Evolutionary conservation across 2,329 filamentous ascomycete species (phyloP).

Genomic region (Curvularia sp.): DNA sequence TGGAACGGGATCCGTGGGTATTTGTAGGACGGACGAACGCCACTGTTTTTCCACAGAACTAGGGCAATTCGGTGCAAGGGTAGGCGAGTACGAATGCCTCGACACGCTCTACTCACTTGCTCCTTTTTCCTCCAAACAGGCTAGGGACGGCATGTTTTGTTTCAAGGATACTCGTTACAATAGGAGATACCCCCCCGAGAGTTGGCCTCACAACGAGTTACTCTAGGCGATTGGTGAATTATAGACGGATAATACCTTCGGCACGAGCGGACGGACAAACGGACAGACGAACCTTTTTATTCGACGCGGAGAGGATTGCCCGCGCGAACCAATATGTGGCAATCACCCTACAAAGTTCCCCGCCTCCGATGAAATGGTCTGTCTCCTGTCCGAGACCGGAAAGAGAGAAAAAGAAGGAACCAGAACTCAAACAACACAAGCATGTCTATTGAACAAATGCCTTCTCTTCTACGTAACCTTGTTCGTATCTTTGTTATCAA

Average conservation of each 20-base stretch:
- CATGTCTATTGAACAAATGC: too few species aligned
- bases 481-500: background rate
- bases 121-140: conserved; percentile 12
- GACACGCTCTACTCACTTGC: conserved; percentile 24
- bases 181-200: conserved; percentile 20
- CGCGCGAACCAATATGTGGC: conserved; percentile 20
- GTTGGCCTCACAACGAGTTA: background rate
- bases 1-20: background rate
- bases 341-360: conserved; percentile 9
- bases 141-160: conserved; percentile 13
- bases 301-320: conserved; percentile 15
- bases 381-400: background rate
- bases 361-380: background rate
- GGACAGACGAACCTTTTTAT: conserved; percentile 15
- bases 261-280: background rate
- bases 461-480: background rate
- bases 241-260: conserved; percentile 2
- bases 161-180: conserved; percentile 4
- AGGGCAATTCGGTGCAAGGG: background rate
- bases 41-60: background rate
- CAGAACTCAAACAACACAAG: background rate
- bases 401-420: conserved; percentile 4
- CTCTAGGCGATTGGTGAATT: conserved; percentile 18
- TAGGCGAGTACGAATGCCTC: conserved; percentile 25
- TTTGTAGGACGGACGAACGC: background rate